Evolutionary conservation across 1,284 basidiomycete species (phyloP), one percentile per base, ranked within the genome.

Genomic region (Cryptococcus sp.): DNA sequence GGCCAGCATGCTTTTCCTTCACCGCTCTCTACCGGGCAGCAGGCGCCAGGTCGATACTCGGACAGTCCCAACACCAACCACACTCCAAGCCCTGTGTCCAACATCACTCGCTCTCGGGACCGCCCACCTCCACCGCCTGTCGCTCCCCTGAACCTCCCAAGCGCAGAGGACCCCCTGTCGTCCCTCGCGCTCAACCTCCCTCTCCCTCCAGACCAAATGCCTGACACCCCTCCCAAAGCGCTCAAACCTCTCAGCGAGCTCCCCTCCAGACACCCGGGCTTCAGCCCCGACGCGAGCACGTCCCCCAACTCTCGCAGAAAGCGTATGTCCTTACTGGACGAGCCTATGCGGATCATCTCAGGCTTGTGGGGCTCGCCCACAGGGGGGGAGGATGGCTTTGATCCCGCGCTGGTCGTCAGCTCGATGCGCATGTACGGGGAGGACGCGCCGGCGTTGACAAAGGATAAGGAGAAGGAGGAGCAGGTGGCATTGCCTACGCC

Each of bases 161-260:
- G 57, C 46, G 53, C 60, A 8, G 59, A 53, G 3, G 53, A 61
- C 23, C 61, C 11, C 52, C 60, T 28, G 50, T 38, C 40, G 18
- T 28, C 43, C 1, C 46, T 33, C 28, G 28, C 28, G 28, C 28
- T 67, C 45, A 62, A 65, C 42, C 64, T 73, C 12, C 71, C 71
- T 24, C 61, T 70, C 5, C 67, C 70, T 8, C 71, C 71, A 1
- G 68, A 71, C 51, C 65, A 69, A 56, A 66, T 73, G 54, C 69
- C 69, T 9, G 68, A 70, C 33, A 60, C 63, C 5, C 67, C 66
- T 0, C 61, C 59, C 4, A 60, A 57, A 44, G 20, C 35, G 1
- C 50, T 44, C 2, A 13, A 36, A 23, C 37, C 20, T 9, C 47
- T 58, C 6, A 33, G 28, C 9, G 28, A 33, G 28, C 28, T 33